Evolutionary conservation across 2,329 filamentous ascomycete species (phyloP).

Genomic region (Bipolaris sorokiniana): DNA sequence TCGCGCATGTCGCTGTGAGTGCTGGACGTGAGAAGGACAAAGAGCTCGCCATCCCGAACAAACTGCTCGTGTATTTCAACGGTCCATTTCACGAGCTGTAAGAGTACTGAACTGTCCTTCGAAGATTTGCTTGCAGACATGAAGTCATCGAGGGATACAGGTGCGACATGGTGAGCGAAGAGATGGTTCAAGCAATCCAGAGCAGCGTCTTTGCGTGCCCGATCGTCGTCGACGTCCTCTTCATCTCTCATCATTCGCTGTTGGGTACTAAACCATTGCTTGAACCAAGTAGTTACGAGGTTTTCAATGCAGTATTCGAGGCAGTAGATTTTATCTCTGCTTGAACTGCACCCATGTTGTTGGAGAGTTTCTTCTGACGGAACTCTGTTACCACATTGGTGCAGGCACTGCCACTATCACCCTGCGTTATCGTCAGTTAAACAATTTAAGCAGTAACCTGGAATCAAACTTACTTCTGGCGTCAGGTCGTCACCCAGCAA

Average conservation of each 20-base stretch:
- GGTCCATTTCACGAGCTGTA: constrained; percentile 20
- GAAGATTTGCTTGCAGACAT: constrained; percentile 10
- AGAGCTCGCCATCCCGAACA: constrained; percentile 4
- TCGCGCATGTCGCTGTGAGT: constrained; percentile 19
- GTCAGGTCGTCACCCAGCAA: constrained; percentile 18
- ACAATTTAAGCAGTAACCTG: background rate
- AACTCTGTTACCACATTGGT: constrained; percentile 22
- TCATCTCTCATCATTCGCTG: constrained; percentile 6
- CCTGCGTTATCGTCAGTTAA: constrained; percentile 3
- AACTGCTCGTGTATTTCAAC: constrained; percentile 11
- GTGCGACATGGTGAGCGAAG: constrained; percentile 8
- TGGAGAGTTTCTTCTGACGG: constrained; percentile 1
- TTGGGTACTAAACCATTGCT: constrained; percentile 1
- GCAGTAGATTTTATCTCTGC: constrained; percentile 23
- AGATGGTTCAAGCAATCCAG: constrained; percentile 7
- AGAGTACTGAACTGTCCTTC: constrained; percentile 1
- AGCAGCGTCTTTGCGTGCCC: constrained; percentile 4
- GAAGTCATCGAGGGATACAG: constrained; percentile 13
- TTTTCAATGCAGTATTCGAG: constrained; percentile 1
- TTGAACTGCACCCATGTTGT: constrained; percentile 9
- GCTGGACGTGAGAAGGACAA: constrained; percentile 5
- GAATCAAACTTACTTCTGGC: constrained; percentile 15
- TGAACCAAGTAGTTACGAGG: constrained; percentile 13
- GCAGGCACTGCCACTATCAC: constrained; percentile 14
- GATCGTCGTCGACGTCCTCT: constrained; percentile 11